Evolutionary conservation across 768 basidiomycete genomes (phyloP).

Genomic region (Lentinula edodes): DNA sequence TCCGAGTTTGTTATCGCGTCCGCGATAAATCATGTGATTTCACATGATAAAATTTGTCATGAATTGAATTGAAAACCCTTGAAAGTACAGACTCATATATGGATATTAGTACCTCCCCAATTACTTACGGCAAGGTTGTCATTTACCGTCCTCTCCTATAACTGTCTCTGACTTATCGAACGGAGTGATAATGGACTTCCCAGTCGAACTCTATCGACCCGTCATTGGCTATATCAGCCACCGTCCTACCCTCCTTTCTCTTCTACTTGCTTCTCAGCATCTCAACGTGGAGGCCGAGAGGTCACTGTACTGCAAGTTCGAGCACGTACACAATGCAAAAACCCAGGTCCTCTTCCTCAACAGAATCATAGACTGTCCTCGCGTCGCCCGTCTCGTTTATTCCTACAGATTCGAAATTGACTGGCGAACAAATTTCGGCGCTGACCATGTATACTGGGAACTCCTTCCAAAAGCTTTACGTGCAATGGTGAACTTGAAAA

Average conservation of each 20-base stretch:
- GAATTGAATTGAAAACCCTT: not conserved
- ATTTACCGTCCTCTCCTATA: not conserved
- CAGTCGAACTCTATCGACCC: not conserved
- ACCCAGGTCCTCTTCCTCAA: constrained; percentile 1
- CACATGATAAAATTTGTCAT: constrained; percentile 4
- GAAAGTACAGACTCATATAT: not conserved
- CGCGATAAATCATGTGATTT: not conserved
- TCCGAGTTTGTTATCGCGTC: not conserved
- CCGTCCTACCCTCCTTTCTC: not conserved
- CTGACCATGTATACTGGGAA: not conserved
- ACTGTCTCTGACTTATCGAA: not conserved
- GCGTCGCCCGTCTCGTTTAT: not conserved
- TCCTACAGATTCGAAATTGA: not conserved
- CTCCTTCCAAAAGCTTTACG: not conserved
- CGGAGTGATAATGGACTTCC: not conserved
- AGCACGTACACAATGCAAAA: not conserved
- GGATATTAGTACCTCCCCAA: not conserved
- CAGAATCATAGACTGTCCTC: not conserved
- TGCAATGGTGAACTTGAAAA: constrained; percentile 1
- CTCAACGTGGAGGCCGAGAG: not conserved
- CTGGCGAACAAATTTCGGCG: constrained; percentile 3
- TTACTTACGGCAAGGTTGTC: not conserved
- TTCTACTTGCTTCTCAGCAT: not conserved
- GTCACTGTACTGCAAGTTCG: constrained; percentile 2
- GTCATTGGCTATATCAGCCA: not conserved